Base-by-base conservation (phyloP, 306 rosid genomes). In the Crotalaria pallida region DNA sequence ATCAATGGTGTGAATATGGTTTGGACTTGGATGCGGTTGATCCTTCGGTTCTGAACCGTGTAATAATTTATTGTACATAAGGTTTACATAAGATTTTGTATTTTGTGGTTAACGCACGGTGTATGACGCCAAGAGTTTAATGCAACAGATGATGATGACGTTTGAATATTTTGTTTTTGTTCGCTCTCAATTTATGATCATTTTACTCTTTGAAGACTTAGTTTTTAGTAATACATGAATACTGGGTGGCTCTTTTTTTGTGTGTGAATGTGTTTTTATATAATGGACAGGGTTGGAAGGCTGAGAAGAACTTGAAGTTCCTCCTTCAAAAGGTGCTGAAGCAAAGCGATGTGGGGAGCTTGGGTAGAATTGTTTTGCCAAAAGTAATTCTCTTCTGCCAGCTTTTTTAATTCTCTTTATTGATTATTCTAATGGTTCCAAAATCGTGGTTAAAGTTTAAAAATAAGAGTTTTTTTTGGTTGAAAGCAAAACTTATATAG, bases 281-380 rank as follows among this genome's bases (percentile, higher is more conserved):
- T 65, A 22, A 45, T 63, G 23, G 8, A 48, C 49, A 87, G 99
- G 99, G 92, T 66, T 87, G 96, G 99, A 94, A 88, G 79, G 85
- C 96, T 7, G 99, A 88, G 91, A 91, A 91, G 81, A 94, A 94
- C 58, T 79, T 94, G 87, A 85, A 73, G 85, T 94, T 94, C 69
- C 97, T 94, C 60, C 80, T 94, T 10, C 99, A 94, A 59, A 94
- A 94, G 71, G 96, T 94, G 70, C 83, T 94, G 87, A 94, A 94
- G 88, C 99, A 94, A 75, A 94, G 99, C n/a, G 99, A 94, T 64
- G 99, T 94, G 50, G 96, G 97, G 17, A 94, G 81, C 75, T 82
- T 94, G 36, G 99, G 99, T 7, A 87, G 99, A 82, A 94, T 94
- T 57, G 99, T 94, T 10, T 62, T 94, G 56, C 99, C 99, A 26